Evolutionary conservation across 2,329 filamentous ascomycete genomes (phyloP).

Genomic region (Pseudogymnoascus sp.): DNA sequence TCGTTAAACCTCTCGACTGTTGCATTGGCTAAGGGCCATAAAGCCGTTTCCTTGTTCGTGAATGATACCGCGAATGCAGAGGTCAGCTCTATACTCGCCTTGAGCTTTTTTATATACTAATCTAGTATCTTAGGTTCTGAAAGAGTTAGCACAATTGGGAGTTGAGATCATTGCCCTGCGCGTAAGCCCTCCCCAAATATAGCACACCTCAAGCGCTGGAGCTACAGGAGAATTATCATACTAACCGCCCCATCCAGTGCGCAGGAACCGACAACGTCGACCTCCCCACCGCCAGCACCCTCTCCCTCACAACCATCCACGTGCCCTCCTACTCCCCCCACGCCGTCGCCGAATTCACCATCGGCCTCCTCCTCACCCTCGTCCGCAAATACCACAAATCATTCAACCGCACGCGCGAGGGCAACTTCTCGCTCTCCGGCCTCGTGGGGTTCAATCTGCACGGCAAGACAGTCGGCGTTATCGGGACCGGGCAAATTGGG

Average conservation of each 20-base stretch:
- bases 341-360: constrained; percentile 60
- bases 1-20: constrained; percentile 35
- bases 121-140: neutral
- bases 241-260: constrained; percentile 47
- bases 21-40: constrained; percentile 41
- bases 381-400: constrained; percentile 61
- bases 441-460: constrained; percentile 52
- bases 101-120: neutral
- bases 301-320: constrained; percentile 54
- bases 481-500: constrained; percentile 60
- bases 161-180: neutral
- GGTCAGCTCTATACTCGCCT: constrained; percentile 27
- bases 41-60: constrained; percentile 60
- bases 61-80: constrained; percentile 49
- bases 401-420: constrained; percentile 60
- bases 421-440: constrained; percentile 59
- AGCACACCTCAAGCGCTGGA: neutral
- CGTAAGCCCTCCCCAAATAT: neutral
- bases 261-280: constrained; percentile 63
- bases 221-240: neutral
- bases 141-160: neutral
- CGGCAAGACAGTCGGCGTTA: constrained; percentile 58
- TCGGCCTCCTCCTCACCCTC: constrained; percentile 59
- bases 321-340: constrained; percentile 63
- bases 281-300: constrained; percentile 43